Evolutionary conservation across 805 yeast genomes (phyloP).

Genomic region (Ogataea zsoltii): DNA sequence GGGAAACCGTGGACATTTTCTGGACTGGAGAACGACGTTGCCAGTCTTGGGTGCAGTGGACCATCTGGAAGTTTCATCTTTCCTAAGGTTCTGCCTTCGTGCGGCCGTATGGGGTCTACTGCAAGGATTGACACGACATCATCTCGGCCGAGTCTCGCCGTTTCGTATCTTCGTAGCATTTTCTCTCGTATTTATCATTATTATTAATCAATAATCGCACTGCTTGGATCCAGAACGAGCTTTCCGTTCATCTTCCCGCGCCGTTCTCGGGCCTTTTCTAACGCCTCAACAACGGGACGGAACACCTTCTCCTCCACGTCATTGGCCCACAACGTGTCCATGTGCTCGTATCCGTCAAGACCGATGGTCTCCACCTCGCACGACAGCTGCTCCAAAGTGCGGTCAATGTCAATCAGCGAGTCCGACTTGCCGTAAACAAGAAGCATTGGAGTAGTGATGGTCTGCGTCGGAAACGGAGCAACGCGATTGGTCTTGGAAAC

Average conservation of each 20-base stretch:
- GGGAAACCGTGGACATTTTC: slow-evolving; percentile 11
- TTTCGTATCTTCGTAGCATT: not conserved
- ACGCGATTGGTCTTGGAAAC: slow-evolving; percentile 43
- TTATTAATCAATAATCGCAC: too few relatives aligned
- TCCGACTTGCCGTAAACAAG: slow-evolving; percentile 79
- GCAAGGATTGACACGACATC: slow-evolving; percentile 60
- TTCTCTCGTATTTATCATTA: too few relatives aligned
- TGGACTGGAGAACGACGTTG: slow-evolving; percentile 55
- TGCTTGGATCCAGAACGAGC: too few relatives aligned
- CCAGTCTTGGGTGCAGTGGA: slow-evolving; percentile 68
- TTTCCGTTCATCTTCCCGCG: not conserved
- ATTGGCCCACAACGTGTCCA: slow-evolving; percentile 88
- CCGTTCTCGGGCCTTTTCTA: slow-evolving; percentile 2
- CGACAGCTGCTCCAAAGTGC: slow-evolving; percentile 72
- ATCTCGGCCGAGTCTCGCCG: not conserved
- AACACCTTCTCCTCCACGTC: slow-evolving; percentile 54
- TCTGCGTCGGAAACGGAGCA: slow-evolving; percentile 61
- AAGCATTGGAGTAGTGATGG: slow-evolving; percentile 73
- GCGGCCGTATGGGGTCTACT: slow-evolving; percentile 63
- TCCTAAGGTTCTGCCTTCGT: slow-evolving; percentile 60
- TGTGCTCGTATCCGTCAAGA: slow-evolving; percentile 76
- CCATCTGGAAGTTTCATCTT: slow-evolving; percentile 43
- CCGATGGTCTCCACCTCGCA: slow-evolving; percentile 39
- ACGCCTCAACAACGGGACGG: slow-evolving; percentile 11
- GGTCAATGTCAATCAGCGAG: slow-evolving; percentile 82